A percentile compares a stretch with the other conserved stretches of the same genome.
Conservation (phyloP, 352 stramenopile species). For the Phytophthora uliginosa region DNA sequence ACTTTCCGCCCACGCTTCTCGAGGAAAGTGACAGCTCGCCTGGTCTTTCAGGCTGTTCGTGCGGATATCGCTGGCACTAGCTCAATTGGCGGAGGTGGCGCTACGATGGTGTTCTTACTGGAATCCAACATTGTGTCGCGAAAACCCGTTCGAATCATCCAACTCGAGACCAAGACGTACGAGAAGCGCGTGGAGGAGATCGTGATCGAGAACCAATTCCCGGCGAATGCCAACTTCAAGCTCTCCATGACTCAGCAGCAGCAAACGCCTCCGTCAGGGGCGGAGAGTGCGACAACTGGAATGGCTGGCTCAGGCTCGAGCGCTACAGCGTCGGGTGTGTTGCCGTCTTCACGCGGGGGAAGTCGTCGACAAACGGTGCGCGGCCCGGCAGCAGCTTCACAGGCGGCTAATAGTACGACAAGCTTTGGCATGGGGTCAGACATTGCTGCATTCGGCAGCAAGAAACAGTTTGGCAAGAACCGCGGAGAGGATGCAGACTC, state of each 20-base stretch:
- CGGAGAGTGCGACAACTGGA: conserved; percentile 6
- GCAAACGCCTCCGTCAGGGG: conserved; percentile 3
- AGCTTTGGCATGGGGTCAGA: conserved; percentile 20
- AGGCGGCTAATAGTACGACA: conserved; percentile 10
- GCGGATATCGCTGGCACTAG: conserved; percentile 36
- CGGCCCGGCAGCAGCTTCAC: background rate
- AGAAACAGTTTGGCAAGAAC: conserved; percentile 28
- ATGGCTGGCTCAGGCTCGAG: background rate
- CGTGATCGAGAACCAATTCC: conserved; percentile 91
- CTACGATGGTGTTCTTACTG: conserved; percentile 93
- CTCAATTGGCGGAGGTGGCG: conserved; percentile 39
- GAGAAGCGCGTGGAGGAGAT: conserved; percentile 85
- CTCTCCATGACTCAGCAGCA: conserved; percentile 77
- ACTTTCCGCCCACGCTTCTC: conserved; percentile 89
- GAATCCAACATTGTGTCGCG: conserved; percentile 84
- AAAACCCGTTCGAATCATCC: conserved; percentile 83
- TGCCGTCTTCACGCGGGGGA: conserved; percentile 20
- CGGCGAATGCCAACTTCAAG: conserved; percentile 72
- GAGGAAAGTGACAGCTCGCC: conserved; percentile 80
- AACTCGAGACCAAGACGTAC: conserved; percentile 84
- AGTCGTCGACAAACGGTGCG: conserved; percentile 22
- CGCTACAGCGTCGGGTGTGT: background rate
- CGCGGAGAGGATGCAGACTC: conserved; percentile 53
- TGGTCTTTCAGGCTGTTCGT: conserved; percentile 90
- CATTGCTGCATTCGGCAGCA: conserved; percentile 1